These are phyloP conservation scores for Torulaspora indica DNA, from an alignment of 805 yeast genomes.

Conservation along the genomic window DNA sequence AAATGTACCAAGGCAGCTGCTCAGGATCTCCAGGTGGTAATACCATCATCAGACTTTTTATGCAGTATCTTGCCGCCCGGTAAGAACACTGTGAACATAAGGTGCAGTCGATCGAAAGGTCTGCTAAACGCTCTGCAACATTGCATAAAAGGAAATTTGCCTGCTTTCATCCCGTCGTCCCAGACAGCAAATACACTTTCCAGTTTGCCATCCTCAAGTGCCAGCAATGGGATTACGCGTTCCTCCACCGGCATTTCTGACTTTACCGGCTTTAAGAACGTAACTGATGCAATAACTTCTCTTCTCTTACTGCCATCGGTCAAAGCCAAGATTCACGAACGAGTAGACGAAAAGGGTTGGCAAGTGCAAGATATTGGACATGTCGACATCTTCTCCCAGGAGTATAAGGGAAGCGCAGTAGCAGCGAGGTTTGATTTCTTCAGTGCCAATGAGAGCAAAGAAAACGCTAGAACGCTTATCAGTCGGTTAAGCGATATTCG, in stretches of 20 bases:
- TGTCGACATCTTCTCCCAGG: conserved; percentile 23
- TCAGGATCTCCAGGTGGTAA: conserved; percentile 30
- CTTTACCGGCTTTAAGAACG: conserved; percentile 1
- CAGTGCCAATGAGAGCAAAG: not conserved
- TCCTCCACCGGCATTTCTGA: conserved; percentile 14
- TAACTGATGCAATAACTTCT: conserved; percentile 3
- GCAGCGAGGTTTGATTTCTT: conserved; percentile 20
- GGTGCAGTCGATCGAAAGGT: conserved; percentile 23
- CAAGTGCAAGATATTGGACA: conserved; percentile 16
- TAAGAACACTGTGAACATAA: conserved; percentile 20
- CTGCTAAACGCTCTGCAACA: conserved; percentile 22
- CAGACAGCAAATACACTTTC: conserved; percentile 27
- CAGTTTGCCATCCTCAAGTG: conserved; percentile 23
- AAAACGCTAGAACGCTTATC: conserved; percentile 4
- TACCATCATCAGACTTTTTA: conserved; percentile 18
- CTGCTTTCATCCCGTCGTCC: conserved; percentile 21
- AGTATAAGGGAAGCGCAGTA: conserved; percentile 15
- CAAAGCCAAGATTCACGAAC: conserved; percentile 24
- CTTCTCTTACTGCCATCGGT: conserved; percentile 22
- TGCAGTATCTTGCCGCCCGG: conserved; percentile 12
- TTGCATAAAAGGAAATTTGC: conserved; percentile 21
- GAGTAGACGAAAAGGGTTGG: conserved; percentile 23
- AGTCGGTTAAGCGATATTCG: conserved; percentile 18
- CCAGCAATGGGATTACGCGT: conserved; percentile 14
- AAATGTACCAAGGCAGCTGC: conserved; percentile 29